Conservation (phyloP, 768 basidiomycete species). For the Hemileccinum impolitum region DNA sequence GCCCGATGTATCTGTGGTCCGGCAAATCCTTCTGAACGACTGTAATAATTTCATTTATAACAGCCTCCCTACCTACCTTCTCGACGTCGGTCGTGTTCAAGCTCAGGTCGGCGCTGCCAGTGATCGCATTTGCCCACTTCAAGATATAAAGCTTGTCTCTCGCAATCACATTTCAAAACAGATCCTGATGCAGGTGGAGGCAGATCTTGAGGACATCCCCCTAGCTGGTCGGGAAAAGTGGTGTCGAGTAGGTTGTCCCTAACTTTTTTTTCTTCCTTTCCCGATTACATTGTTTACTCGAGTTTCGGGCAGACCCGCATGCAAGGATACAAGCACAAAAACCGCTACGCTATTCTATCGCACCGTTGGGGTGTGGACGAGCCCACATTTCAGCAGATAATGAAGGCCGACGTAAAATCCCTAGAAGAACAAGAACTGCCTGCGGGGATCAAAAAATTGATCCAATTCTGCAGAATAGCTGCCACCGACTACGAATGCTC, state of each 20-base stretch:
- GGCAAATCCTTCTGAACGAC: background rate
- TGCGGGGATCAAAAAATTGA: background rate
- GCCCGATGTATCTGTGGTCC: background rate
- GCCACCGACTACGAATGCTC: background rate
- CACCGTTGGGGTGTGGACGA: conserved; percentile 1
- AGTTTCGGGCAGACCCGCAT: background rate
- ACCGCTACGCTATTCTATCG: conserved; percentile 4
- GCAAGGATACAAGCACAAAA: background rate
- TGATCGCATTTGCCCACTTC: background rate
- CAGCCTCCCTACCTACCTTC: conserved; percentile 2
- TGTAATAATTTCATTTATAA: background rate
- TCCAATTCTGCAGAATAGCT: background rate
- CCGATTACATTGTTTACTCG: background rate
- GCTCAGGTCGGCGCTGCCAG: background rate
- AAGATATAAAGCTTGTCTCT: conserved; percentile 1
- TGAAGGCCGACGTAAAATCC: background rate
- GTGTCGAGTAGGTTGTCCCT: background rate
- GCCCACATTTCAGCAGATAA: conserved; percentile 1
- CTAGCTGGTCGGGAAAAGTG: background rate
- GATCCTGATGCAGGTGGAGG: background rate
- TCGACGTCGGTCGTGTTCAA: background rate
- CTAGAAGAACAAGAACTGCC: background rate
- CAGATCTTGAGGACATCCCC: background rate
- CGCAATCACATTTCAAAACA: background rate
- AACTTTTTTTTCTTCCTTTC: background rate